phyloP scores from a whole-genome alignment of 352 stramenopile species.

The Pythium aquatile region DNA sequence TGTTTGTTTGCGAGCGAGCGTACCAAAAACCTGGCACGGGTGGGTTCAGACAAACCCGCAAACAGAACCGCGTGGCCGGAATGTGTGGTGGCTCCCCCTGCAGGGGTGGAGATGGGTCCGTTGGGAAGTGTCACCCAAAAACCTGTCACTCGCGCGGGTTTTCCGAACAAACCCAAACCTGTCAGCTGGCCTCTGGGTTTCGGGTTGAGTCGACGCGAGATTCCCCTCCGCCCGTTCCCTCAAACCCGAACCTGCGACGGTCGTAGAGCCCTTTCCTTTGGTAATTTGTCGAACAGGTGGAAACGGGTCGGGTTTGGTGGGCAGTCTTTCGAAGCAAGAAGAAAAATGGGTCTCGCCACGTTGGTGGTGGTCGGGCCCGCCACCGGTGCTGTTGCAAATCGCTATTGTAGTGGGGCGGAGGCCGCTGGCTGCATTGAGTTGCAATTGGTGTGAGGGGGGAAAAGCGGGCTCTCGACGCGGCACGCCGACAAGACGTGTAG shows the following conservation, averaged over 20 bases:
- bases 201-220: neutral
- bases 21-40: constrained; percentile 32
- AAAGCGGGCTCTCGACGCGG: constrained; percentile 4
- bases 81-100: constrained; percentile 25
- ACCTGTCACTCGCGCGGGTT: constrained; percentile 9
- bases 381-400: constrained; percentile 10
- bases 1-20: neutral
- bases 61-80: constrained; percentile 8
- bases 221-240: neutral
- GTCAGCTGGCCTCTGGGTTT: constrained; percentile 5
- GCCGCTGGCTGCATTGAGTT: constrained; percentile 30
- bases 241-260: constrained; percentile 14
- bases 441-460: constrained; percentile 29
- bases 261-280: neutral
- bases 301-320: constrained; percentile 17
- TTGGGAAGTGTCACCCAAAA: constrained; percentile 26
- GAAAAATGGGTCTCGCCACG: constrained; percentile 14
- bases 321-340: neutral
- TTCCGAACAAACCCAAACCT: neutral
- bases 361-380: constrained; percentile 20
- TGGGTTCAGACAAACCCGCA: constrained; percentile 18
- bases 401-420: constrained; percentile 18
- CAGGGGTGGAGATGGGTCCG: constrained; percentile 23
- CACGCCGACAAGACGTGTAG: constrained; percentile 12
- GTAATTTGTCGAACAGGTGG: neutral